phyloP scores from a whole-genome alignment of 176 grass and related monocot species.

The Carex myosuroides region DNA sequence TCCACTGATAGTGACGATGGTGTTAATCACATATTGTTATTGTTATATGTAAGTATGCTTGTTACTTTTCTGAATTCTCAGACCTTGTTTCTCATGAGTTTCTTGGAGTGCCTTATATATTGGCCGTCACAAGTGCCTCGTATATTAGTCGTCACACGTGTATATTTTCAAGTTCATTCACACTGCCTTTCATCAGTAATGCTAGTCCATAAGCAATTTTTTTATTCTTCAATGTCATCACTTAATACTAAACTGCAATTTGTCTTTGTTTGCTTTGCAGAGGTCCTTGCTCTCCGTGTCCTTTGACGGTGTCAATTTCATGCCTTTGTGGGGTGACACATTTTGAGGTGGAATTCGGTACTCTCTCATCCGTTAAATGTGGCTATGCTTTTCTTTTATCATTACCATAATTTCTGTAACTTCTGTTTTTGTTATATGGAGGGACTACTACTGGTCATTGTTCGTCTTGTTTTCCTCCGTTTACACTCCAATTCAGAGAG shows the following conservation, averaged over 20 bases:
- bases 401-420: not conserved
- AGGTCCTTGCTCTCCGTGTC: slow-evolving; percentile 78
- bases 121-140: not conserved
- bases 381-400: not conserved
- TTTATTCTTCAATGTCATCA: not conserved
- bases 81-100: not conserved
- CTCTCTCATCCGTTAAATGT: slow-evolving; percentile 30
- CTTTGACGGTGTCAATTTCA: slow-evolving; percentile 90
- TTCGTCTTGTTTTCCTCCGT: too few relatives aligned
- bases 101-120: not conserved
- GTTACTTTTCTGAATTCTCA: not conserved
- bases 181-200: not conserved
- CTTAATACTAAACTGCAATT: slow-evolving; percentile 6
- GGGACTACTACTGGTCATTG: not conserved
- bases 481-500: too few relatives aligned
- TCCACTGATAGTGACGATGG: not conserved
- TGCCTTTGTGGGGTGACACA: slow-evolving; percentile 72
- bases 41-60: not conserved
- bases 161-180: not conserved
- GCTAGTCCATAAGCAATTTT: not conserved
- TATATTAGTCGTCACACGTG: not conserved
- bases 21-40: not conserved
- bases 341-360: slow-evolving; percentile 79
- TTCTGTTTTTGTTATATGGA: not conserved
- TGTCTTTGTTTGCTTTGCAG: slow-evolving; percentile 35